Conservation (phyloP, 2,329 filamentous ascomycete species). For the Ambrosiella cleistominuta region DNA sequence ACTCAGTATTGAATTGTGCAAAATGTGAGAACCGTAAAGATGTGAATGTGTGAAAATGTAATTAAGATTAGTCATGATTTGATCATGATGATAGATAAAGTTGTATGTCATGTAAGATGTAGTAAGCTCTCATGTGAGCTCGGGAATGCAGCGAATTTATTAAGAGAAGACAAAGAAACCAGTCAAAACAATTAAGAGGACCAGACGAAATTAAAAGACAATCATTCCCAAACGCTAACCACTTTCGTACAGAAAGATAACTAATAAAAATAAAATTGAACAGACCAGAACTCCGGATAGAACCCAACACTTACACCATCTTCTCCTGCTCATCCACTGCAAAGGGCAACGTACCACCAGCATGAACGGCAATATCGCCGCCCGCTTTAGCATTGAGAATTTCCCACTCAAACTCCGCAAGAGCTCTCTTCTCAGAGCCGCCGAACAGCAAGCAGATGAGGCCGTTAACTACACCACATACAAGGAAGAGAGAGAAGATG, state of each 20-base stretch:
- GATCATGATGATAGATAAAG: neutral
- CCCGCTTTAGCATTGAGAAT: slow-evolving; percentile 47
- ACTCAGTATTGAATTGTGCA: too few relatives aligned
- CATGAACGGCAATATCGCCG: slow-evolving; percentile 10
- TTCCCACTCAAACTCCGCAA: slow-evolving; percentile 92
- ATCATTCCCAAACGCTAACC: neutral
- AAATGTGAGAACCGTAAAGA: too few relatives aligned
- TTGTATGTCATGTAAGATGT: neutral
- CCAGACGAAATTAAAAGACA: neutral
- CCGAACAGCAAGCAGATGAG: slow-evolving; percentile 79
- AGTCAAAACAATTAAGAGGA: neutral
- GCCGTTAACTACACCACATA: slow-evolving; percentile 63
- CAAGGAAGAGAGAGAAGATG: slow-evolving; percentile 59
- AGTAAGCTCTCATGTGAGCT: neutral
- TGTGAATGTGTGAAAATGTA: too few relatives aligned
- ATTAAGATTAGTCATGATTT: slow-evolving; percentile 1
- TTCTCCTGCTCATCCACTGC: slow-evolving; percentile 5
- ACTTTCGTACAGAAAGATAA: neutral
- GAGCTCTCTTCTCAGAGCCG: slow-evolving; percentile 59
- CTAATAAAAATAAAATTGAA: neutral
- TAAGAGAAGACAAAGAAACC: neutral
- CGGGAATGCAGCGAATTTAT: neutral
- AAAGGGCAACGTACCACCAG: slow-evolving; percentile 2
- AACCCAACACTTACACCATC: slow-evolving; percentile 4
- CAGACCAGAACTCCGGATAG: neutral